phyloP scores from a whole-genome alignment of 257 asterid species.

The Forsythia viridissima region DNA sequence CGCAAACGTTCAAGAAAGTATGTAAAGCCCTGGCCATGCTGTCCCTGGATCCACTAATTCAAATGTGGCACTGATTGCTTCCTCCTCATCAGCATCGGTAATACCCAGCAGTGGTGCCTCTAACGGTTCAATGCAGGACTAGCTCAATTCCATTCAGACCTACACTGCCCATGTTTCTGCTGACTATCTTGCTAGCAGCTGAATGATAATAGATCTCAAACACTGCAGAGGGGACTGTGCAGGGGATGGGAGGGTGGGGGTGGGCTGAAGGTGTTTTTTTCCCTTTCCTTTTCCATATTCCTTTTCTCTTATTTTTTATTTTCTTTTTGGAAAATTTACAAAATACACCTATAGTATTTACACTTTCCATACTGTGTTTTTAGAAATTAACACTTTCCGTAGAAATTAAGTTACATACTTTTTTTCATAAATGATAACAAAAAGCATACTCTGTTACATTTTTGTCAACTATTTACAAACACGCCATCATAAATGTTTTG shows the following conservation, averaged over 20 bases:
- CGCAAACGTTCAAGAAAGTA: slow-evolving; percentile 99
- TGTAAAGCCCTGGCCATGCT: slow-evolving; percentile 97
- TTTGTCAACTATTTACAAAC: too few species aligned
- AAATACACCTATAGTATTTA: too few species aligned
- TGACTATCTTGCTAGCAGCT: slow-evolving; percentile 14
- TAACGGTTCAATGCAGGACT: slow-evolving; percentile 57
- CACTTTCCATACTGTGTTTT: too few species aligned
- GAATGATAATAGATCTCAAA: slow-evolving; percentile 7
- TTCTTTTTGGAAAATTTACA: too few species aligned
- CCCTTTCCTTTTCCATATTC: too few species aligned
- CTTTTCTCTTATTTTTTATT: neutral
- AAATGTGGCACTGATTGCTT: slow-evolving; percentile 53
- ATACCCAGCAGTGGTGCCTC: slow-evolving; percentile 48
- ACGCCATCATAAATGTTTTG: too few species aligned
- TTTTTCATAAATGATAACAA: too few species aligned
- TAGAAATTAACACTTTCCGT: too few species aligned
- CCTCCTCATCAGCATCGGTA: slow-evolving; percentile 53
- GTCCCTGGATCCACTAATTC: slow-evolving; percentile 64
- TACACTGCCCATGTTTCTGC: slow-evolving; percentile 36
- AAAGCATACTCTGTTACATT: too few species aligned
- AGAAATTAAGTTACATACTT: too few species aligned
- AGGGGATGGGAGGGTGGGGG: neutral
- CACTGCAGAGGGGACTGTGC: too few species aligned
- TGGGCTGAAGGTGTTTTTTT: too few species aligned
- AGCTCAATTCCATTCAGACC: slow-evolving; percentile 42